Evolutionary conservation across 495 filamentous ascomycete genomes (phyloP).

Genomic region (Aspergillus ellipticus): DNA sequence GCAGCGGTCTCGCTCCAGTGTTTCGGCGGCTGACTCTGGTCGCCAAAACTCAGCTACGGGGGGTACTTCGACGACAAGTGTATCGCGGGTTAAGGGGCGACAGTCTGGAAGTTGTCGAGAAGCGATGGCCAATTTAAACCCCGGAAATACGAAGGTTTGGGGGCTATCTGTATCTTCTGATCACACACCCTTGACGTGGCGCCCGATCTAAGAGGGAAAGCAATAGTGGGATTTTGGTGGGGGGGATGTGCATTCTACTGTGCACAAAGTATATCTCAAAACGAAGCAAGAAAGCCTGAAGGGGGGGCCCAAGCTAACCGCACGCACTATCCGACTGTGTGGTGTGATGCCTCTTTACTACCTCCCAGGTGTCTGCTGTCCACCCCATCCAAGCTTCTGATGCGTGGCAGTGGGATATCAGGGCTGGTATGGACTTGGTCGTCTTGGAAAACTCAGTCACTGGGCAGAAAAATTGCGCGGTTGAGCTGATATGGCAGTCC

Average conservation of each 20-base stretch:
- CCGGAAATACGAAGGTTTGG: not conserved
- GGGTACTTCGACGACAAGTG: not conserved
- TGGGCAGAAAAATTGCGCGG: constrained; percentile 75
- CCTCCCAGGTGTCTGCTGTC: constrained; percentile 5
- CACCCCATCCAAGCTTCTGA: constrained; percentile 4
- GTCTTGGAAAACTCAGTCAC: constrained; percentile 50
- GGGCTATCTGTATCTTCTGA: not conserved
- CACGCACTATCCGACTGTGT: not conserved
- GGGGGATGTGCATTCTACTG: too few relatives aligned
- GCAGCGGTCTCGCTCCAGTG: not conserved
- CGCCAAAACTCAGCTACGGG: constrained; percentile 15
- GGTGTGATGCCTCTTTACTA: constrained; percentile 13
- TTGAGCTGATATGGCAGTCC: constrained; percentile 88
- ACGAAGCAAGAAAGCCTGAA: not conserved
- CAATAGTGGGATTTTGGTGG: not conserved
- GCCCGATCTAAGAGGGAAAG: not conserved
- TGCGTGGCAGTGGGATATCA: not conserved
- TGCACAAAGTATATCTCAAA: constrained; percentile 1
- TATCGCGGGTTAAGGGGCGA: not conserved
- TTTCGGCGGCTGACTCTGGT: constrained; percentile 1
- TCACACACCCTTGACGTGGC: not conserved
- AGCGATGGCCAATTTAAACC: not conserved
- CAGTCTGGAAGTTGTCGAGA: not conserved
- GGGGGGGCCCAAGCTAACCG: not conserved
- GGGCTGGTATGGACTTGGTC: constrained; percentile 12